phyloP scores from a whole-genome alignment of 768 basidiomycete genomes.

The Infundibulicybe gibba region DNA sequence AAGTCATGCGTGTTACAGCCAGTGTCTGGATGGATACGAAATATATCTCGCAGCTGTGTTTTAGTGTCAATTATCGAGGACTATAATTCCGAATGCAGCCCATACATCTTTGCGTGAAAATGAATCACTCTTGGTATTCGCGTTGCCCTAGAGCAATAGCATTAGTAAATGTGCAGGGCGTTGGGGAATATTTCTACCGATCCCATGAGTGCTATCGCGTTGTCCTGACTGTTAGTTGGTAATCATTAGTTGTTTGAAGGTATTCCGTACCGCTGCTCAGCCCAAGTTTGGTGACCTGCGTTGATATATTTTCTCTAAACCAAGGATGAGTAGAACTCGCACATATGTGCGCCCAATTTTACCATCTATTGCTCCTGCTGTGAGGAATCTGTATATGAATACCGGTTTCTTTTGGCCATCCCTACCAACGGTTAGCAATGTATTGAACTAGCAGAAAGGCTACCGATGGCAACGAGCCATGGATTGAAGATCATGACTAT shows the following conservation, averaged over 20 bases:
- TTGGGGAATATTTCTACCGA: constrained; percentile 35
- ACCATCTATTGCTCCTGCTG: constrained; percentile 90
- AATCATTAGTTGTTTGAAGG: not conserved
- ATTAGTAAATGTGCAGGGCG: not conserved
- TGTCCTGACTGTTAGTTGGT: constrained; percentile 1
- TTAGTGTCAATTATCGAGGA: constrained; percentile 2
- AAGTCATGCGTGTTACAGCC: constrained; percentile 92
- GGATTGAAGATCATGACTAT: constrained; percentile 87
- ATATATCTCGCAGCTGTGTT: constrained; percentile 83
- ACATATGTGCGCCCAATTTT: constrained; percentile 5
- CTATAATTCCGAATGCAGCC: constrained; percentile 4
- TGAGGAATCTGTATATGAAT: constrained; percentile 85
- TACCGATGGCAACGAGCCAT: constrained; percentile 97
- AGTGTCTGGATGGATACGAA: constrained; percentile 78
- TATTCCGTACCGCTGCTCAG: constrained; percentile 72
- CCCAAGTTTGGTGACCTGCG: constrained; percentile 92
- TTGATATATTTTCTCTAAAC: constrained; percentile 84
- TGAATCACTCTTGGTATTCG: constrained; percentile 70
- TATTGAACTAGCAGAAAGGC: constrained; percentile 9
- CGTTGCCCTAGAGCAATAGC: constrained; percentile 21
- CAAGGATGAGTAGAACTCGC: not conserved
- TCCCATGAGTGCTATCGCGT: constrained; percentile 62
- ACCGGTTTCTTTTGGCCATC: constrained; percentile 94
- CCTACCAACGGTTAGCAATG: constrained; percentile 32
- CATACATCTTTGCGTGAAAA: constrained; percentile 84